Percentiles rank a stretch among this genome's conserved stretches.
These are phyloP conservation scores for Thermochaetoides thermophila DNA, from an alignment of 495 filamentous ascomycete species.

Conservation along the genomic window DNA sequence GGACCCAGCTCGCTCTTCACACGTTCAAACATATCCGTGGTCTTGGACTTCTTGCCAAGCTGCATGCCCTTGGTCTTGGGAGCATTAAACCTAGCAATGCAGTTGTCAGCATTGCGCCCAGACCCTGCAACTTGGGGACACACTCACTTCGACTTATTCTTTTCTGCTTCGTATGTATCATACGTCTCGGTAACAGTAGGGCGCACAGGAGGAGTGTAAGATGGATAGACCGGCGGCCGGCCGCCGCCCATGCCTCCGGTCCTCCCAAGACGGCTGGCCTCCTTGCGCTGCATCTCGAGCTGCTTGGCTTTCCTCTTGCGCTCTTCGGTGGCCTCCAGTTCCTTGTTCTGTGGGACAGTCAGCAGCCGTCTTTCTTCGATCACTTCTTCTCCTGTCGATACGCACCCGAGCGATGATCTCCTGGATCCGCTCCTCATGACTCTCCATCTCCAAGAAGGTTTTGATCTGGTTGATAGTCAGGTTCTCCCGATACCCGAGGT, in stretches of 20 bases:
- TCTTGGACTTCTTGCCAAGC: constrained; percentile 93
- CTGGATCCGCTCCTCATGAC: constrained; percentile 94
- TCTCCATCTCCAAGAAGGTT: constrained; percentile 98
- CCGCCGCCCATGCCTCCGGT: constrained; percentile 40
- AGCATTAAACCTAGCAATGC: constrained; percentile 40
- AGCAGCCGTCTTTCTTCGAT: too few relatives aligned
- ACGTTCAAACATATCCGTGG: constrained; percentile 88
- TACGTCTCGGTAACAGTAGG: constrained; percentile 65
- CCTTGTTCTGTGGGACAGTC: constrained; percentile 64
- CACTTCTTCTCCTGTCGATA: too few relatives aligned
- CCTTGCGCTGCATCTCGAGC: constrained; percentile 93
- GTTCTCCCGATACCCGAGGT: constrained; percentile 89
- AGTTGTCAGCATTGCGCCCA: too few relatives aligned
- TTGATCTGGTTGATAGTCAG: constrained; percentile 89
- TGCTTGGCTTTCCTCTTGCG: constrained; percentile 97
- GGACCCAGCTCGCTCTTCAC: constrained; percentile 79
- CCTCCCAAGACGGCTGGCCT: constrained; percentile 53
- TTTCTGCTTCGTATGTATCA: constrained; percentile 88
- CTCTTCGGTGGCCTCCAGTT: constrained; percentile 92
- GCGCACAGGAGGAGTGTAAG: constrained; percentile 70
- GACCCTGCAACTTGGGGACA: background rate
- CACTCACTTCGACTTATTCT: constrained; percentile 75
- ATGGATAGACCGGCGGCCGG: constrained; percentile 67
- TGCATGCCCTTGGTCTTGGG: constrained; percentile 96
- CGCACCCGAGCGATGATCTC: constrained; percentile 86